A percentile compares a stretch with the other conserved stretches of the same genome.
Evolutionary conservation across 2,329 filamentous ascomycete genomes (phyloP).

Genomic region (Calonectria montana): DNA sequence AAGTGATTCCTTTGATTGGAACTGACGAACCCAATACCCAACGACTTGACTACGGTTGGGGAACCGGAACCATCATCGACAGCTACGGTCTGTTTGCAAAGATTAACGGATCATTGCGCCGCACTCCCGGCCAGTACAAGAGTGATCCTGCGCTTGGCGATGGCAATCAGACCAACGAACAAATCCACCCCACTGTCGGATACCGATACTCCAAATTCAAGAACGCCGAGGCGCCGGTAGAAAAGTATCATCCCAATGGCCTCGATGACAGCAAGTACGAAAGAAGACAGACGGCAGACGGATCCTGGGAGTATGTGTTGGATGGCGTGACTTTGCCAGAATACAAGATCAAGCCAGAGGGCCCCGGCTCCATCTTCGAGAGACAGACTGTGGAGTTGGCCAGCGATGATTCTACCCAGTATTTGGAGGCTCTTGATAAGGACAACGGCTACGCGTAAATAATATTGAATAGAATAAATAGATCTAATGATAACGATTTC

Average conservation of each 20-base stretch:
- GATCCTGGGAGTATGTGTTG: neutral
- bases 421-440: neutral
- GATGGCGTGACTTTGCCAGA: constrained; percentile 30
- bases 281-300: constrained; percentile 28
- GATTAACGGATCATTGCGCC: constrained; percentile 21
- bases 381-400: neutral
- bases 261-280: constrained; percentile 23
- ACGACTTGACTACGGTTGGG: constrained; percentile 36
- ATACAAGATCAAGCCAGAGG: constrained; percentile 34
- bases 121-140: constrained; percentile 33
- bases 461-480: neutral
- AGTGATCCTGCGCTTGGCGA: constrained; percentile 9
- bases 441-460: neutral
- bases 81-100: constrained; percentile 35
- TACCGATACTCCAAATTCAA: constrained; percentile 30
- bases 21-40: constrained; percentile 25
- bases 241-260: constrained; percentile 32
- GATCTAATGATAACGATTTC: neutral
- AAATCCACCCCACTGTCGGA: constrained; percentile 36
- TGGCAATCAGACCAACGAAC: constrained; percentile 31
- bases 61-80: constrained; percentile 39
- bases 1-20: constrained; percentile 12
- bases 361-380: neutral
- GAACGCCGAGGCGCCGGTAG: constrained; percentile 18
- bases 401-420: neutral